Base-by-base conservation (phyloP, 345 rosid genomes). In the Litchi chinensis region DNA sequence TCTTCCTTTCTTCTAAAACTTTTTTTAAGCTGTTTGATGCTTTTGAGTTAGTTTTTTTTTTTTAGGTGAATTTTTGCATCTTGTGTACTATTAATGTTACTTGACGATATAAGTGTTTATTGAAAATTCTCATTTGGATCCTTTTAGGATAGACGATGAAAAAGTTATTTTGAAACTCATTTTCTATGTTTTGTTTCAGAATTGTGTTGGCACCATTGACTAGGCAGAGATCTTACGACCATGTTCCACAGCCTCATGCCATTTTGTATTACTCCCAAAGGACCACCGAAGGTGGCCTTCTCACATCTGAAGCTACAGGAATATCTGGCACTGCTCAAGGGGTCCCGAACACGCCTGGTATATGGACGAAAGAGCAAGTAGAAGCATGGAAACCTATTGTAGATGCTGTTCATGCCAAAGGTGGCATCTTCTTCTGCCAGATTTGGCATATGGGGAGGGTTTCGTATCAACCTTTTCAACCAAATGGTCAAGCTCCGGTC, bases 351-450 rank as follows among this genome's bases (percentile, higher is more conserved):
- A 83, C 88, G 5, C 93, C 97, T 69, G 95, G 97, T 66, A 89
- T 93, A 64, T 91, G 95, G 93, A 90, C 91, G 7, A 86, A 90
- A 80, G 95, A 86, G 76, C 97, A 93, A 75, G 89, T 93, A 8
- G 95, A 93, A 68, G 95, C 93, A 10, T 93, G 97, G 97, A 93
- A 88, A 75, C 91, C 97, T 40, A 91, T 93, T 60, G 95, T 93
- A 10, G 91, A 91, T 59, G 93, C 95, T 71, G 95, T 93, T 85
- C 95, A 89, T 83, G 90, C 90, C 24, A 87, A 91, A 78, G 95
- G 95, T 4, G 95, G 89, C 0, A 68, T 85, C 74, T 74, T 93
- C 86, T 91, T 93, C 65, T 91, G 92, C 75, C 97, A 91, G 82
- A 81, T 91, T 48, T 83, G 88, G 91, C 97, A 91, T 75, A 88